Base-by-base conservation (phyloP, 139 green algal species). In the Coccomyxa sp. region DNA sequence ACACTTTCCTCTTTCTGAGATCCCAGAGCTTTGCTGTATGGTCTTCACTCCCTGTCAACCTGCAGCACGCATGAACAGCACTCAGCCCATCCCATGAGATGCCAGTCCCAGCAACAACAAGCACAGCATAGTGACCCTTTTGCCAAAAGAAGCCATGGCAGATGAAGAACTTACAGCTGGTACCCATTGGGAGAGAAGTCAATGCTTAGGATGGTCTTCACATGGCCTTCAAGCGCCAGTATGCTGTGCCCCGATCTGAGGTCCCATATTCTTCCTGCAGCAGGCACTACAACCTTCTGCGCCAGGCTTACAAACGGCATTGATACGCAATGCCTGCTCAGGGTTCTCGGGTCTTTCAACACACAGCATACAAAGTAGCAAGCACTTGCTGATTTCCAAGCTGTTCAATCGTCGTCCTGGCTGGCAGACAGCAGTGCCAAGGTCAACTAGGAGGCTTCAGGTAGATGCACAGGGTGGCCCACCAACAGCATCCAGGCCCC, bases 171-270 rank as follows among this genome's bases (percentile, higher is more conserved):
- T 64, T 22, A 64, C 18, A 95, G 39, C 64, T 90, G 84, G 84
- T 93, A 94, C 10, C 96, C 96, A 76, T 97, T 94, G 33, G 93
- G 93, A 0, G 88, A 88, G 76, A 97, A 98, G 82, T 98, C 95
- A 0, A 95, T 77, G 0, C 81, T 79, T 39, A 99, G 87, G 7
- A 99, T 78, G 73, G 86, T 81, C 83, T 98, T 95, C 27, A 96
- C 90, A 79, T 99, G 96, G 5, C 96, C 96, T 75, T 95, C 78
- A 69, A 98, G 85, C 35, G 83, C 81, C 37, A 92, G 71, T 39
- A 98, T 89, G 83, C 87, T 95, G 74, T 89, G 83, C 18, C 96
- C 96, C 0, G 90, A 97, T 33, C 96, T 88, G 55, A 93, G 80
- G 78, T 99, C 96, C 96, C 95, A 99, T 7, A 99, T 70, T 9